phyloP scores from a whole-genome alignment of 1,284 basidiomycete genomes.

The Leccinum huronense region DNA sequence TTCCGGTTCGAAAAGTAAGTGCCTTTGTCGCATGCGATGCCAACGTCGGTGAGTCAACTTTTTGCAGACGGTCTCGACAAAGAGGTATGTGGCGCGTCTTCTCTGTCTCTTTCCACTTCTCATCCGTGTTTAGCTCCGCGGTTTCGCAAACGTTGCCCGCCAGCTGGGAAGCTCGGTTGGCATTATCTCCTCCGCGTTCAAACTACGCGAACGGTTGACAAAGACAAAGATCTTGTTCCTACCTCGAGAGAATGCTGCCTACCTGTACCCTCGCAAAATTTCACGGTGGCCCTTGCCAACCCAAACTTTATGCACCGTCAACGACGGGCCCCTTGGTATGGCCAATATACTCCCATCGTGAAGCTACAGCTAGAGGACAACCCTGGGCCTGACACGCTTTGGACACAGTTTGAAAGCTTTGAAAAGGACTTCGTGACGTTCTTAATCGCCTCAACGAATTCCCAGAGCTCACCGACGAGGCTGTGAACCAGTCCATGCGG shows the following conservation, averaged over 20 bases:
- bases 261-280: constrained; percentile 35
- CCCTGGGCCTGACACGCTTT: constrained; percentile 35
- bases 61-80: constrained; percentile 34
- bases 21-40: constrained; percentile 1
- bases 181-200: constrained; percentile 37
- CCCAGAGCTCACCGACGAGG: constrained; percentile 56
- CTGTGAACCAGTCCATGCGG: constrained; percentile 50
- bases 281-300: constrained; percentile 33
- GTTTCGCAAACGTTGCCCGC: constrained; percentile 38
- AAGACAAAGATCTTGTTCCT: constrained; percentile 32
- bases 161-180: constrained; percentile 37
- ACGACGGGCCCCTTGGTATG: constrained; percentile 34
- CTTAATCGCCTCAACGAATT: constrained; percentile 54
- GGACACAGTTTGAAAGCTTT: constrained; percentile 42
- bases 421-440: constrained; percentile 52
- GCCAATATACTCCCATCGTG: constrained; percentile 31
- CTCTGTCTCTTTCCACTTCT: constrained; percentile 10
- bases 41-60: constrained; percentile 3
- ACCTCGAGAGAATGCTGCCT: constrained; percentile 38
- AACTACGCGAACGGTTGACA: constrained; percentile 36
- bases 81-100: constrained; percentile 25
- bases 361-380: constrained; percentile 33
- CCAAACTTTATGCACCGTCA: constrained; percentile 39
- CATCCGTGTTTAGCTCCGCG: constrained; percentile 29
- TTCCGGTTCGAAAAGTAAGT: constrained; percentile 35